Percentiles rank a stretch among this genome's conserved stretches.
These are phyloP conservation scores for Echium plantagineum DNA, from an alignment of 257 asterid species.

Conservation along the genomic window DNA sequence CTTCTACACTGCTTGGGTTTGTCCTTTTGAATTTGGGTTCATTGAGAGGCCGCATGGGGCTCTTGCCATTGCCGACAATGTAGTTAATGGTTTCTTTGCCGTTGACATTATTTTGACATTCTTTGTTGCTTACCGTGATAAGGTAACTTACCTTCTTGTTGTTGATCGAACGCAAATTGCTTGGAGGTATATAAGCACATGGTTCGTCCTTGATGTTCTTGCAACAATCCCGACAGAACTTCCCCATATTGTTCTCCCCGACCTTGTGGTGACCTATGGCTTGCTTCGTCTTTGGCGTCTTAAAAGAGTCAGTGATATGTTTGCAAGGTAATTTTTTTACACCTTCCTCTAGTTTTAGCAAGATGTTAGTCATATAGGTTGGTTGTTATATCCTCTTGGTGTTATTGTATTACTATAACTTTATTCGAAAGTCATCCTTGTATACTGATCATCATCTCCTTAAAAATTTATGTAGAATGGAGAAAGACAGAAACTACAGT, in stretches of 20 bases:
- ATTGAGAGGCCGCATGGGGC: slow-evolving; percentile 26
- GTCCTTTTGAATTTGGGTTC: slow-evolving; percentile 84
- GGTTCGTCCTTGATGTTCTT: slow-evolving; percentile 54
- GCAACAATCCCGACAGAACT: slow-evolving; percentile 60
- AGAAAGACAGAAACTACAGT: slow-evolving; percentile 56
- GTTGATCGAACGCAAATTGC: slow-evolving; percentile 48
- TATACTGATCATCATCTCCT: background rate
- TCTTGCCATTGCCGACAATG: slow-evolving; percentile 45
- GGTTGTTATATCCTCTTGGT: background rate
- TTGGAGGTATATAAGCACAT: slow-evolving; percentile 36
- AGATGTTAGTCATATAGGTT: too few relatives aligned
- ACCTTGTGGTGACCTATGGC: slow-evolving; percentile 22
- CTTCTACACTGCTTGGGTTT: slow-evolving; percentile 83
- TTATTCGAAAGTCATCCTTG: background rate
- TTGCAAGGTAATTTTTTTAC: slow-evolving; percentile 33
- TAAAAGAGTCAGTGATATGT: slow-evolving; percentile 62
- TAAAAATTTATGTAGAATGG: slow-evolving; percentile 40
- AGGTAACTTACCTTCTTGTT: slow-evolving; percentile 38
- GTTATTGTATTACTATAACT: background rate
- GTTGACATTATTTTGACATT: slow-evolving; percentile 60
- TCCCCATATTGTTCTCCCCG: slow-evolving; percentile 27
- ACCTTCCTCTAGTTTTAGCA: background rate
- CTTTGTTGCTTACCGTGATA: slow-evolving; percentile 82
- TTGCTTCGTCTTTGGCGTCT: slow-evolving; percentile 90
- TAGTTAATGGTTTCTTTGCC: slow-evolving; percentile 49